Base-by-base conservation (phyloP, 2,329 filamentous ascomycete genomes). In the Nigrospora oryzae region DNA sequence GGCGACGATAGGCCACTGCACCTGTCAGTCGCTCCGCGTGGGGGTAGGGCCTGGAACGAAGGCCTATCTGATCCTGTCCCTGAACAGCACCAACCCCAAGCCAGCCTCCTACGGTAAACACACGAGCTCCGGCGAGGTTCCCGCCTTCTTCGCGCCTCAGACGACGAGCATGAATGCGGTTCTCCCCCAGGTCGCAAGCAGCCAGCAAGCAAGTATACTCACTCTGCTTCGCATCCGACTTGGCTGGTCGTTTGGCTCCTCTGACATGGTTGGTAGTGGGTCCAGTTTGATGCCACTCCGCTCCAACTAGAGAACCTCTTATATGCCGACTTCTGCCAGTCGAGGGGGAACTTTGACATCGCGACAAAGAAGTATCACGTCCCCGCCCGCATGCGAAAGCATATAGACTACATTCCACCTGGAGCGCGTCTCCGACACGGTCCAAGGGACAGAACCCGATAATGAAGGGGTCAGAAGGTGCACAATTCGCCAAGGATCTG, bases 71-170 rank as follows among this genome's bases (percentile, higher is more conserved):
- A 14, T 11, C 4, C 36, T 36, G 23, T 38, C 17, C 16, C 11
- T 17, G n/a, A 11, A 31, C 34, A 56, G 54, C 31, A 58, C 57
- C 6, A 52, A 57, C 42, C 56, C 57, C 2, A 40, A 46, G 11
- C 60, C 58, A 4, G 6, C 51, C 2, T 57, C 58, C 32, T 69
- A 63, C 47, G 65, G 63, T 32, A 61, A 67, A 44, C 62, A 69
- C 51, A 63, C 65, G 59, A 61, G 56, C 6, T 44, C 58, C 4
- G 50, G 62, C 13, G 61, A 69, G 44, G 60, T 67, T 15, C 53
- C 61, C 31, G 59, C 65, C 28, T 57, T 64, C 42, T 69, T 69
- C 41, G 60, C 64, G 28, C 67, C 66, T 2, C 41, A 55, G 16
- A 46, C 53, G 23, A 52, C 59, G 14, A 58, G 56, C 23, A 55